Evolutionary conservation across 2,329 filamentous ascomycete species (phyloP), one percentile per base, ranked within the genome.

Genomic region (Chalaropsis ovoidea): DNA sequence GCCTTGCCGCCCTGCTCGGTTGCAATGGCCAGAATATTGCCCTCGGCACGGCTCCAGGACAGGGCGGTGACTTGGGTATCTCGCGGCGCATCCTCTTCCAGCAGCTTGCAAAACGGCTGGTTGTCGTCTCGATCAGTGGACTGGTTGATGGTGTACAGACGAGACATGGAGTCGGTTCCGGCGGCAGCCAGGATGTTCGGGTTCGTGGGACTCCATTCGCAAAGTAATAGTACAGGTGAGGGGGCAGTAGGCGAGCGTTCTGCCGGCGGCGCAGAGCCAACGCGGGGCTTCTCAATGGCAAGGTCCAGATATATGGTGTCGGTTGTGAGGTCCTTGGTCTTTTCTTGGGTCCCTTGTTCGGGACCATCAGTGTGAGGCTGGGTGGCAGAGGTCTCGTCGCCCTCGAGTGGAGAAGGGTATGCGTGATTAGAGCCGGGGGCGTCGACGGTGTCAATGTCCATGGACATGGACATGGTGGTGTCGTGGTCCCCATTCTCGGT

Each of bases 131-230:
- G 42, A 70, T 77, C 76, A 71, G 78, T 75, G 72, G 77, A 77
- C 79, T 80, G 81, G 74, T 81, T 80, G 70, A 86, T 75, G 69
- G 81, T 85, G 84, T 84, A 86, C 76, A 86, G 79, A 69, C 84
- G 83, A 78, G 84, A 84, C 82, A 86, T 82, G 76, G 84, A 82
- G 78, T 86, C 84, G 74, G 83, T 86, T 72, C 84, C 84, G 77
- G 82, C 83, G 79, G 83, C 83, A 75, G 83, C 84, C 79, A 87
- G 79, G 76, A 85, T 77, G 68, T 80, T 82, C 74, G 84, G 81
- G 77, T 86, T 80, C 75, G 74, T 79, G 70, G 84, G 84, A 78
- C 82, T 86, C 82, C 83, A 87, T 79, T 85, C 82, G 80, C 84
- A 86, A 75, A 86, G 83, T 77, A 86, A 79, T 75, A 86, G 76